These are phyloP conservation scores for Blastobotrys persicus DNA, from an alignment of 1,139 yeast species.

Conservation along the genomic window DNA sequence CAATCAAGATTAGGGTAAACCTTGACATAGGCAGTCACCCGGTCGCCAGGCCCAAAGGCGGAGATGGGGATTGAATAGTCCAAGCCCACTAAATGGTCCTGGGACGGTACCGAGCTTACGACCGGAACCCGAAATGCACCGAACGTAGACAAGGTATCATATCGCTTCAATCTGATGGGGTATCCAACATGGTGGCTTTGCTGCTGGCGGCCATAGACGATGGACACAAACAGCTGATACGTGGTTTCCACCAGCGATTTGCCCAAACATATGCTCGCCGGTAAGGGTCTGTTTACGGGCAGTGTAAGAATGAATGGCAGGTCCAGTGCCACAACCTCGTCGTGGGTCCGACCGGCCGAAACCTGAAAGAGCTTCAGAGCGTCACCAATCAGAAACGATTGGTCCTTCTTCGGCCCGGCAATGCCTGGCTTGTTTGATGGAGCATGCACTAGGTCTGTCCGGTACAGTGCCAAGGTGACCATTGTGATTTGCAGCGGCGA, in stretches of 20 bases:
- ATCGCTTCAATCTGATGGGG: slow-evolving; percentile 40
- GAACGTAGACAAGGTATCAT: slow-evolving; percentile 42
- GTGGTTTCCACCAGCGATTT: slow-evolving; percentile 36
- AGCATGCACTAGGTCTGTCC: slow-evolving; percentile 40
- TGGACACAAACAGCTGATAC: slow-evolving; percentile 37
- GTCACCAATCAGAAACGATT: slow-evolving; percentile 39
- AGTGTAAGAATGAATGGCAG: slow-evolving; percentile 40
- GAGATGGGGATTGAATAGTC: slow-evolving; percentile 38
- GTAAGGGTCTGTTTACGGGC: slow-evolving; percentile 37
- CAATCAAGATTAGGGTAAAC: slow-evolving; percentile 40
- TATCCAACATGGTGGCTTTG: slow-evolving; percentile 31
- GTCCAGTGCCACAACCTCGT: slow-evolving; percentile 38
- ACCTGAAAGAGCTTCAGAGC: slow-evolving; percentile 32
- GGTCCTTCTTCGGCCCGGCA: slow-evolving; percentile 35
- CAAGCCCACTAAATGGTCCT: slow-evolving; percentile 40
- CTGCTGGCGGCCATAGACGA: slow-evolving; percentile 29
- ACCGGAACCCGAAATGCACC: slow-evolving; percentile 38
- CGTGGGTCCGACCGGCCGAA: slow-evolving; percentile 26
- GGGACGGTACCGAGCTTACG: slow-evolving; percentile 30
- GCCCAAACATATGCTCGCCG: slow-evolving; percentile 38
- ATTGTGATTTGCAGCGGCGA: slow-evolving; percentile 29
- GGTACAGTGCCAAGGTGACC: slow-evolving; percentile 39
- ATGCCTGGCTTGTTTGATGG: slow-evolving; percentile 38
- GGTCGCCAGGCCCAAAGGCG: slow-evolving; percentile 43
- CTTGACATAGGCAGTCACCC: slow-evolving; percentile 33